Conservation (phyloP, 2,329 filamentous ascomycete species). For the Arthrobotrys iridis region DNA sequence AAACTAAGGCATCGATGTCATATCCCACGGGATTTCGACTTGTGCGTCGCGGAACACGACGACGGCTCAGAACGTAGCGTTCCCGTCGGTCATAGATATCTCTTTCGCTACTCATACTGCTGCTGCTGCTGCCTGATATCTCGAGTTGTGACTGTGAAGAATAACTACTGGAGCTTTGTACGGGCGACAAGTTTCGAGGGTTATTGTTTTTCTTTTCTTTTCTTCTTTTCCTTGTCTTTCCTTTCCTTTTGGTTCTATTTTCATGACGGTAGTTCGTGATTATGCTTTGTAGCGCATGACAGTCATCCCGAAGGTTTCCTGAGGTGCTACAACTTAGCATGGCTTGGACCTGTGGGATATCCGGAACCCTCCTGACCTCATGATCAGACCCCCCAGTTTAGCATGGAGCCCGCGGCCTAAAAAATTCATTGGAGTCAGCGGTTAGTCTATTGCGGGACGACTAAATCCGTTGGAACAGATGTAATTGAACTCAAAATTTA, state of each 20-base stretch:
- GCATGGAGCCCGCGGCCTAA: neutral
- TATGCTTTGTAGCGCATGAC: constrained; percentile 45
- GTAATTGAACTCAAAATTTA: no score
- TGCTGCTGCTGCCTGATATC: constrained; percentile 24
- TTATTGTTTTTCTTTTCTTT: neutral
- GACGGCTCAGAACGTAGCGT: constrained; percentile 1
- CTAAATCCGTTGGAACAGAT: no score
- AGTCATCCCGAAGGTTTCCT: constrained; percentile 45
- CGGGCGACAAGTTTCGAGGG: neutral
- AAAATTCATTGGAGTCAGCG: neutral
- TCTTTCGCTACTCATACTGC: neutral
- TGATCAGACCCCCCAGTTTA: constrained; percentile 14
- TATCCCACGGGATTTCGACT: constrained; percentile 31
- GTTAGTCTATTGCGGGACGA: no score
- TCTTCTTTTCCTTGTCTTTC: neutral
- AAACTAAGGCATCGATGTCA: constrained; percentile 25
- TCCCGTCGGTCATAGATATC: neutral
- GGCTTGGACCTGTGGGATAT: constrained; percentile 35
- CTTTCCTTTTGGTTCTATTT: constrained; percentile 17
- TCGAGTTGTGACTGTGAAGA: constrained; percentile 16
- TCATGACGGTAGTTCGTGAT: constrained; percentile 38
- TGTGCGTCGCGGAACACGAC: constrained; percentile 42
- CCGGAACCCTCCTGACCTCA: constrained; percentile 20
- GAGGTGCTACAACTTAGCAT: constrained; percentile 43
- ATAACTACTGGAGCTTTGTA: neutral